Percentiles rank a stretch among this genome's conserved stretches.
These are phyloP conservation scores for Immersiella caudata DNA, from an alignment of 495 filamentous ascomycete genomes.

Conservation along the genomic window DNA sequence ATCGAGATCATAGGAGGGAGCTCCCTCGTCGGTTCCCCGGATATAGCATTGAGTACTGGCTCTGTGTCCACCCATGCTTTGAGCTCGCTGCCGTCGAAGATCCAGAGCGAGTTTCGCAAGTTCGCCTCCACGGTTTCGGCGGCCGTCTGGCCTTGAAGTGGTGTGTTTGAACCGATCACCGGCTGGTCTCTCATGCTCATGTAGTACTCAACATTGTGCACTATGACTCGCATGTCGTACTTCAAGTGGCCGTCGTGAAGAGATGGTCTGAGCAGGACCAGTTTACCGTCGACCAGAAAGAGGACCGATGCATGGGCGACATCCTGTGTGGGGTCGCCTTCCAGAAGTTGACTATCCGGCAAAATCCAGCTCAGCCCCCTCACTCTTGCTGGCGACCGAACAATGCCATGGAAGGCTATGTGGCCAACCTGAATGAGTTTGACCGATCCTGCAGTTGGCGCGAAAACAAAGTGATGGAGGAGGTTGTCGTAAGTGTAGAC, in stretches of 20 bases:
- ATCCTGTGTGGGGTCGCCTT: slow-evolving; percentile 95
- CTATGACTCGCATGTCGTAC: slow-evolving; percentile 97
- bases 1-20: slow-evolving; percentile 67
- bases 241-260: slow-evolving; percentile 76
- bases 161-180: slow-evolving; percentile 40
- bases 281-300: slow-evolving; percentile 93
- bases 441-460: slow-evolving; percentile 65
- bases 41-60: slow-evolving; percentile 72
- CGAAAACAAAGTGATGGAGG: slow-evolving; percentile 91
- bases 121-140: slow-evolving; percentile 48
- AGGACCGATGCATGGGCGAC: slow-evolving; percentile 92
- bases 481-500: slow-evolving; percentile 98
- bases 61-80: slow-evolving; percentile 91
- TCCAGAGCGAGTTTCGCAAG: slow-evolving; percentile 88
- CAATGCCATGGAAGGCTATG: slow-evolving; percentile 95
- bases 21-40: slow-evolving; percentile 60
- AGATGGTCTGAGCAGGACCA: slow-evolving; percentile 88
- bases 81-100: slow-evolving; percentile 83
- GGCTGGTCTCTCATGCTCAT: slow-evolving; percentile 86
- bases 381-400: slow-evolving; percentile 88
- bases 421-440: slow-evolving; percentile 88
- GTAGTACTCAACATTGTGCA: slow-evolving; percentile 95
- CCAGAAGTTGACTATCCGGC: slow-evolving; percentile 84
- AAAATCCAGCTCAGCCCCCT: slow-evolving; percentile 94
- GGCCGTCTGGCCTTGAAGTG: slow-evolving; percentile 27